Evolutionary conservation across 257 asterid species (phyloP).

Genomic region (Rehmannia glutinosa): DNA sequence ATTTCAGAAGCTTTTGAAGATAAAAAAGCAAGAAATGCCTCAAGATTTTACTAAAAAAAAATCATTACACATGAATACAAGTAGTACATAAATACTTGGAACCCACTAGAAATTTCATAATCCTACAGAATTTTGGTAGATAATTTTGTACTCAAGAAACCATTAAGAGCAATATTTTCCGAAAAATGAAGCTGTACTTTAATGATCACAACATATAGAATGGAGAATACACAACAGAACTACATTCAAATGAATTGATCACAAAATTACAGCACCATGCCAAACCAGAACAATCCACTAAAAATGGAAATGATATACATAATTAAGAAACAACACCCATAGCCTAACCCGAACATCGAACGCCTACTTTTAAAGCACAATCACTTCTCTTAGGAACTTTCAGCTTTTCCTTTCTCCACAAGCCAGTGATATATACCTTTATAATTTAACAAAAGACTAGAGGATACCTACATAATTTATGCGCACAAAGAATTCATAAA

Average conservation of each 20-base stretch:
- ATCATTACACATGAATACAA: neutral
- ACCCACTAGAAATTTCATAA: neutral
- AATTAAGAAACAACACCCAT: slow-evolving; percentile 21
- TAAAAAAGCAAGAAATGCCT: neutral
- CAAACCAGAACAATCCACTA: slow-evolving; percentile 25
- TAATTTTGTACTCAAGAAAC: neutral
- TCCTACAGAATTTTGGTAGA: neutral
- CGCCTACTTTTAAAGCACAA: slow-evolving; percentile 48
- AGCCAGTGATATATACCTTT: too few relatives aligned
- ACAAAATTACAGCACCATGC: slow-evolving; percentile 67
- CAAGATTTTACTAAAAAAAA: neutral
- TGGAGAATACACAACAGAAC: neutral
- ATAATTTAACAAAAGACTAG: too few relatives aligned
- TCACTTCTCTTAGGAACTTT: slow-evolving; percentile 38
- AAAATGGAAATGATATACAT: slow-evolving; percentile 52
- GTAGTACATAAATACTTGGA: neutral
- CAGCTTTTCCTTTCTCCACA: slow-evolving; percentile 23
- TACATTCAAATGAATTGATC: slow-evolving; percentile 45
- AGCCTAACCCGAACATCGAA: slow-evolving; percentile 19
- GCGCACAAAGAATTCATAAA: too few relatives aligned
- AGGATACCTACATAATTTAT: too few relatives aligned
- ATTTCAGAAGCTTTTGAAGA: too few relatives aligned
- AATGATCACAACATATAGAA: slow-evolving; percentile 47
- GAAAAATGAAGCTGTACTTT: slow-evolving; percentile 42
- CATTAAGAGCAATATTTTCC: neutral